These are phyloP conservation scores for Crepidotus variabilis DNA, from an alignment of 768 basidiomycete species.

Conservation along the genomic window DNA sequence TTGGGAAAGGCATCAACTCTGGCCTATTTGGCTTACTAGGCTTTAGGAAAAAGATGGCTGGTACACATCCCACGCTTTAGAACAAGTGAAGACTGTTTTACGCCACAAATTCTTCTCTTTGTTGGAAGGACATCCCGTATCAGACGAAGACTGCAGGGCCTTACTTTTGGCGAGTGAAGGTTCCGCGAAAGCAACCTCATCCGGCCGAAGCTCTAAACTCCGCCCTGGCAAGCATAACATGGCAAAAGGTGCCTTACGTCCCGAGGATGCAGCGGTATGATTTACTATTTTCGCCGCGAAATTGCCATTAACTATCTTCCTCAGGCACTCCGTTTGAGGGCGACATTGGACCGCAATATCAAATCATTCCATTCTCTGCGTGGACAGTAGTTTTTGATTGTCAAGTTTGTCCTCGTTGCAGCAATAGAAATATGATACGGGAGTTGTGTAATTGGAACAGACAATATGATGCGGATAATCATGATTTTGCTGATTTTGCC, in stretches of 20 bases:
- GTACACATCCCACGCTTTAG: constrained; percentile 74
- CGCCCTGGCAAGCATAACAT: constrained; percentile 79
- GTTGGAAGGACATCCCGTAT: constrained; percentile 65
- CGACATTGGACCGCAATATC: constrained; percentile 55
- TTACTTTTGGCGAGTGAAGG: constrained; percentile 46
- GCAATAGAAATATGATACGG: background rate
- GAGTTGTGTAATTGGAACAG: background rate
- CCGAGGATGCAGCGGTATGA: constrained; percentile 80
- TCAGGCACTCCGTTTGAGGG: constrained; percentile 68
- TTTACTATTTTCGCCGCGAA: background rate
- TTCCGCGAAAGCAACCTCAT: constrained; percentile 33
- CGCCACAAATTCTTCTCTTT: constrained; percentile 84
- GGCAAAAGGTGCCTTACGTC: constrained; percentile 81
- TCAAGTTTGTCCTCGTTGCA: no score
- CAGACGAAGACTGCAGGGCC: constrained; percentile 69
- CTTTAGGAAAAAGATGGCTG: constrained; percentile 81
- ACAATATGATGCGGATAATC: background rate
- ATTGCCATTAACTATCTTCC: background rate
- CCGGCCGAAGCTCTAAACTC: constrained; percentile 46
- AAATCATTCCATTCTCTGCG: constrained; percentile 32
- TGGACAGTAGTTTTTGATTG: constrained; percentile 7
- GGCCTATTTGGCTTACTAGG: background rate
- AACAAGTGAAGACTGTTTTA: constrained; percentile 80
- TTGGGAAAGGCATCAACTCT: background rate
- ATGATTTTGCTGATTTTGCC: constrained; percentile 35